These are phyloP conservation scores for Sugiyamaella boreocaroliniensis DNA, from an alignment of 805 yeast species.

Conservation along the genomic window DNA sequence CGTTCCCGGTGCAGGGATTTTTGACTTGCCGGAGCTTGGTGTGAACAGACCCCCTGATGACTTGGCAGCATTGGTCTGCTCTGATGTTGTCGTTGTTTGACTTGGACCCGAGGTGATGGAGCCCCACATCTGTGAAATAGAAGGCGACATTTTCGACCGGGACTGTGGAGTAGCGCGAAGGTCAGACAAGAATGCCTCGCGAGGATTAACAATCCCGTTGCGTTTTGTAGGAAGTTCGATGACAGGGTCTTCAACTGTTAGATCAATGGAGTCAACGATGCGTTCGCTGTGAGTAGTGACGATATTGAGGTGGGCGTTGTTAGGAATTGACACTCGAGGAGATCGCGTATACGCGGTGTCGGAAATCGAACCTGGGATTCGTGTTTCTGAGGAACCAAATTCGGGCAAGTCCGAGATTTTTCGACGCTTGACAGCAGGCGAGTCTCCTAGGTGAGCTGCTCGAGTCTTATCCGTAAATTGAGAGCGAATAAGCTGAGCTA, in stretches of 20 bases:
- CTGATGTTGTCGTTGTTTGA: neutral
- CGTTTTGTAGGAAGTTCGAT: too few species aligned
- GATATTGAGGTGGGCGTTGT: neutral
- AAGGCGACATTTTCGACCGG: neutral
- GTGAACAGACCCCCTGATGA: slow-evolving; percentile 9
- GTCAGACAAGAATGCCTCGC: neutral
- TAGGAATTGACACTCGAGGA: neutral
- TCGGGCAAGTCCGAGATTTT: neutral
- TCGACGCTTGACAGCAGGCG: neutral
- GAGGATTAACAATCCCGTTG: too few species aligned
- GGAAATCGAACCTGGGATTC: neutral
- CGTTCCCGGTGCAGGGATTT: neutral
- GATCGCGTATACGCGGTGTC: neutral
- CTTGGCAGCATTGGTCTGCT: neutral
- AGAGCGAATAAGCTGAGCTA: neutral
- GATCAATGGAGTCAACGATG: neutral
- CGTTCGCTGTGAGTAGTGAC: neutral
- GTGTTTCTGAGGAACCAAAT: neutral
- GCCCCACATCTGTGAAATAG: neutral
- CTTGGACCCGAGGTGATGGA: neutral
- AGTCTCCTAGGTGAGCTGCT: neutral
- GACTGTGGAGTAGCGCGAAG: neutral
- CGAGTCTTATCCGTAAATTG: neutral
- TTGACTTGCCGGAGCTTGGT: neutral
- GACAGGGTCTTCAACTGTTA: neutral